Base-by-base conservation (phyloP, 768 basidiomycete genomes). In the Suillus occidentalis region DNA sequence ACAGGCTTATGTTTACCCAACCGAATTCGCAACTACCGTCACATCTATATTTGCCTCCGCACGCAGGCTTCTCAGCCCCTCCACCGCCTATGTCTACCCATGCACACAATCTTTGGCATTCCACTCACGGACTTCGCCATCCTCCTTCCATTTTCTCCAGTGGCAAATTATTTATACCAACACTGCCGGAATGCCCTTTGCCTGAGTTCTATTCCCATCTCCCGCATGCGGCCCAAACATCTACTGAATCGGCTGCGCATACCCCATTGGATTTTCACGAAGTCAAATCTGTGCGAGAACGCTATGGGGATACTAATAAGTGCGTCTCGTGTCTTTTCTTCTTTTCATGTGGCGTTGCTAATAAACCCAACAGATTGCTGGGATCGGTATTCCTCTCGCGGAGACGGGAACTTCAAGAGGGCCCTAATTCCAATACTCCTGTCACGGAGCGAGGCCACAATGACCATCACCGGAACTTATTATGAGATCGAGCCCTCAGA, bases 231-330 rank as follows among this genome's bases (percentile, higher is more conserved):
- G 55, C 31, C 22, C 63, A 49, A 9, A 37, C 56, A 13, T 50
- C 34, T 53, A 63, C 58, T 60, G 57, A 37, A 34, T 53, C 13
- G 20, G 20, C 63, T 68, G 63, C 36, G 31, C 65, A 63, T 62
- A 64, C 58, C 14, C 64, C 68, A 60, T 69, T 69, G 63, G 63
- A 72, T 45, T 63, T 72, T 50, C 68, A 83, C 60, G 85, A 89
- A 73, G 74, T 78, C 1, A 71, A 77, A 40, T 76, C 74, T 16
- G 88, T 89, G 18, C 80, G 80, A 53, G 82, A 87, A 65, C 83
- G 81, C 16, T 92, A 92, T 64, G 88, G 87, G 72, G 82, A 83
- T 61, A 79, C 80, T 0, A 92, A 92, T 73, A 88, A 79, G 91
- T 89, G 52, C n/a, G 69, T 64, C n/a, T 28, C 25, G 6, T 59